A percentile compares a stretch with the other conserved stretches of the same genome.
Conservation (phyloP, 2,329 filamentous ascomycete species). For the Leptographium radiaticola region DNA sequence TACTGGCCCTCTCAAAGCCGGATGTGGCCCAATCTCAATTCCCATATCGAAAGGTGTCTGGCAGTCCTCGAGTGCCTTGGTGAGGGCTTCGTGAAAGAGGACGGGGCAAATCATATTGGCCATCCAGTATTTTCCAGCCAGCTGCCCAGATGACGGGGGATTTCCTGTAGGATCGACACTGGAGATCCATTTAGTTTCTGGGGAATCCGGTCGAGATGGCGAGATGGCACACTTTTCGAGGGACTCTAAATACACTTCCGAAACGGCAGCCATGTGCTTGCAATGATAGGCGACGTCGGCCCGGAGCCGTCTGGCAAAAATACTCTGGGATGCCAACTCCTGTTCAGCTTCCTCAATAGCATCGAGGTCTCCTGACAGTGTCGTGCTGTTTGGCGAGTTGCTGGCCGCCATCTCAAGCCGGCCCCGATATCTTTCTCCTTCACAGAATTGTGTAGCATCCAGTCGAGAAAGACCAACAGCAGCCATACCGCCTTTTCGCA, state of each 20-base stretch:
- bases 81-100: conserved; percentile 28
- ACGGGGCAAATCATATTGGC: conserved; percentile 32
- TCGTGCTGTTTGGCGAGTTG: not conserved
- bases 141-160: conserved; percentile 4
- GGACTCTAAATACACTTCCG: not conserved
- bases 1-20: conserved; percentile 26
- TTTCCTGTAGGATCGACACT: conserved; percentile 19
- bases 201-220: not conserved
- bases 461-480: not conserved
- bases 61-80: conserved; percentile 11
- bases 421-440: not conserved
- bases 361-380: not conserved
- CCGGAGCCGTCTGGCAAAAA: not conserved
- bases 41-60: conserved; percentile 19
- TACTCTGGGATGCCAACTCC: not conserved
- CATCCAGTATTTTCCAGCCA: conserved; percentile 25
- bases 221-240: not conserved
- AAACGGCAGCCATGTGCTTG: not conserved
- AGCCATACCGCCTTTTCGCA: not conserved
- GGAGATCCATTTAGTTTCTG: conserved; percentile 21
- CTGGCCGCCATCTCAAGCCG: not conserved
- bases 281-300: not conserved
- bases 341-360: not conserved
- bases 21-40: conserved; percentile 33
- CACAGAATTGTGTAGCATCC: not conserved